phyloP scores from a whole-genome alignment of 495 filamentous ascomycete genomes.

The Neurospora sp. region DNA sequence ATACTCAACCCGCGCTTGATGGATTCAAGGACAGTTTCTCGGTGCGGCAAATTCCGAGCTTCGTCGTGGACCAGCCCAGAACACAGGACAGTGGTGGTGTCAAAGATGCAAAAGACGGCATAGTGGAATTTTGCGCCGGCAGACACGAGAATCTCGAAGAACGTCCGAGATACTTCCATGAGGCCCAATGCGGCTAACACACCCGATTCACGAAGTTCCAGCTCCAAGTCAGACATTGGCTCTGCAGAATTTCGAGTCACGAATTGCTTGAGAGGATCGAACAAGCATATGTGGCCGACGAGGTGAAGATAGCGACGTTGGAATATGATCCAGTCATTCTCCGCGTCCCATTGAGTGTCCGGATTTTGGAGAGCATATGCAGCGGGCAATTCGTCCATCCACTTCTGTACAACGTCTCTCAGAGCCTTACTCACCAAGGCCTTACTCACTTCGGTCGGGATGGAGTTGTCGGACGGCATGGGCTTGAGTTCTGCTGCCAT shows the following conservation, averaged over 20 bases:
- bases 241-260: conserved; percentile 25
- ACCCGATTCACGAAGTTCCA: conserved; percentile 22
- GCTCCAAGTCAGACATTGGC: conserved; percentile 18
- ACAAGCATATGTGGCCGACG: conserved; percentile 35
- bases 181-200: conserved; percentile 32
- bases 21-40: conserved; percentile 29
- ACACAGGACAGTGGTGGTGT: conserved; percentile 39
- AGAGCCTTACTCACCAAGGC: conserved; percentile 11
- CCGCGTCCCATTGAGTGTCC: conserved; percentile 36
- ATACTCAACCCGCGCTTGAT: conserved; percentile 29
- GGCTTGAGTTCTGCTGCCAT: conserved; percentile 11
- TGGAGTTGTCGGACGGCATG: not conserved
- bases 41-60: conserved; percentile 28
- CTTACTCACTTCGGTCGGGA: not conserved
- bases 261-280: conserved; percentile 34
- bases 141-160: conserved; percentile 34
- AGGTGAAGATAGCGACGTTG: conserved; percentile 41
- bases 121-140: conserved; percentile 40
- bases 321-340: conserved; percentile 31
- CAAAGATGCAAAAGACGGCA: conserved; percentile 43
- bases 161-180: conserved; percentile 27
- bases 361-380: conserved; percentile 30
- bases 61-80: conserved; percentile 42
- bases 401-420: conserved; percentile 25
- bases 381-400: conserved; percentile 31